Conservation (phyloP, 148 eudicot genomes). For the Salicornia ramosissima region DNA sequence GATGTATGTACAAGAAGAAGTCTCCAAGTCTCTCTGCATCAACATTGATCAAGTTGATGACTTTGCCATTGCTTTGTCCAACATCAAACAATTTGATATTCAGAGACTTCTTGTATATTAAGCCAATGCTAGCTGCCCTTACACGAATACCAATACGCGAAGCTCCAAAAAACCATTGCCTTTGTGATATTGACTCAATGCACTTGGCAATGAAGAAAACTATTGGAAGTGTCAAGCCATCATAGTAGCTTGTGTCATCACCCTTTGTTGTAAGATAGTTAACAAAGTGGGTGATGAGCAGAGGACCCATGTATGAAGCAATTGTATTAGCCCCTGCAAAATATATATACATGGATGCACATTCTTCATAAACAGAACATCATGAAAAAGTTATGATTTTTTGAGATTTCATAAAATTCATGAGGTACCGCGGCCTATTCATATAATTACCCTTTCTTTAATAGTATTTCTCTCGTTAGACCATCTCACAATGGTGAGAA, state of each 20-base stretch:
- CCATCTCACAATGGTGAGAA: too few species aligned
- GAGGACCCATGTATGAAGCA: slow-evolving; percentile 82
- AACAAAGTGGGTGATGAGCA: slow-evolving; percentile 71
- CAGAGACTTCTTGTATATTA: slow-evolving; percentile 62
- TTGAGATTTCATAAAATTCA: too few species aligned
- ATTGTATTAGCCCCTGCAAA: slow-evolving; percentile 58
- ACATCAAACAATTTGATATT: slow-evolving; percentile 41
- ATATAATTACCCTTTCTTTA: too few species aligned
- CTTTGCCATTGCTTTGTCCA: slow-evolving; percentile 52
- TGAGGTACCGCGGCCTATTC: too few species aligned
- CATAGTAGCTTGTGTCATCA: slow-evolving; percentile 34
- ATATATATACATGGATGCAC: slow-evolving; percentile 2
- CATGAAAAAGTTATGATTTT: slow-evolving; percentile 8
- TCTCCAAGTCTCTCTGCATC: slow-evolving; percentile 91
- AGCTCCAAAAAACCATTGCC: slow-evolving; percentile 91
- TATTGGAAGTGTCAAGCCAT: slow-evolving; percentile 58
- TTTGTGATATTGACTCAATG: slow-evolving; percentile 69
- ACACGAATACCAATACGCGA: slow-evolving; percentile 57
- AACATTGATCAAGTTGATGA: slow-evolving; percentile 55
- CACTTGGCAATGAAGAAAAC: slow-evolving; percentile 66
- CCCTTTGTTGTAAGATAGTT: slow-evolving; percentile 50
- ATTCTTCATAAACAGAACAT: slow-evolving; percentile 2
- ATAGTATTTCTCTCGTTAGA: too few species aligned
- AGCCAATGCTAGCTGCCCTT: slow-evolving; percentile 51
- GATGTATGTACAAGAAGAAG: slow-evolving; percentile 62